Base-by-base conservation (phyloP, 805 yeast species). In the Lachancea fermentati region DNA sequence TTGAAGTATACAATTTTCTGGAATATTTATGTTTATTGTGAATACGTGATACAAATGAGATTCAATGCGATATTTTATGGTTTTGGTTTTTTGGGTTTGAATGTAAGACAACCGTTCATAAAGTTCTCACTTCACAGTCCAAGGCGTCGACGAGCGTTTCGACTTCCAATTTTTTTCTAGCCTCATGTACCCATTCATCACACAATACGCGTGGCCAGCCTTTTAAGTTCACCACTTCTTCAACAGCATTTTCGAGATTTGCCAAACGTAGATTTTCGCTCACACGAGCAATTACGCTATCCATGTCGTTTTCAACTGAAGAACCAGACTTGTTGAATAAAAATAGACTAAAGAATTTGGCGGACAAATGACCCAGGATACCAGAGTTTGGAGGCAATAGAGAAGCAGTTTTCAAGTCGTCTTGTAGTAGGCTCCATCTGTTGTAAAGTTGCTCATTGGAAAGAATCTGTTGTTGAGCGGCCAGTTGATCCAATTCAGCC, bases 321-420 rank as follows among this genome's bases (percentile, higher is more conserved):
- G 77, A 66, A 33, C 97, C 97, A 45, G 75, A 69, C 60, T 88
- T 93, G 19, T 83, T 72, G 54, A 86, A 73, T 54, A 91, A 72
- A 45, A 89, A 72, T 52, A 75, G 76, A 26, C 95, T 82, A 58
- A 89, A 84, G 6, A 87, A 41, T 49, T 73, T 71, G 13, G 97
- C 89, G 5, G 94, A 75, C 32, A 88, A 62, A 63, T 93, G 96
- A 22, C 96, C 97, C 52, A 91, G 75, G 40, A 93, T 75, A 57
- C 98, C 98, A 18, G 98, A 95, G 57, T 91, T 85, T 52, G 94
- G 95, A 41, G 97, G 97, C 46, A 89, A 75, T 52, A 93, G 68
- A 4, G 96, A 79, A 5, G 94, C 89, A 22, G 87, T 78, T 63
- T 95, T 81, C 58, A 93, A 76, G 66, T 91, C 95, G 12, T 94